Evolutionary conservation across 129 eudicot species (phyloP).

Genomic region (Logfia minima): DNA sequence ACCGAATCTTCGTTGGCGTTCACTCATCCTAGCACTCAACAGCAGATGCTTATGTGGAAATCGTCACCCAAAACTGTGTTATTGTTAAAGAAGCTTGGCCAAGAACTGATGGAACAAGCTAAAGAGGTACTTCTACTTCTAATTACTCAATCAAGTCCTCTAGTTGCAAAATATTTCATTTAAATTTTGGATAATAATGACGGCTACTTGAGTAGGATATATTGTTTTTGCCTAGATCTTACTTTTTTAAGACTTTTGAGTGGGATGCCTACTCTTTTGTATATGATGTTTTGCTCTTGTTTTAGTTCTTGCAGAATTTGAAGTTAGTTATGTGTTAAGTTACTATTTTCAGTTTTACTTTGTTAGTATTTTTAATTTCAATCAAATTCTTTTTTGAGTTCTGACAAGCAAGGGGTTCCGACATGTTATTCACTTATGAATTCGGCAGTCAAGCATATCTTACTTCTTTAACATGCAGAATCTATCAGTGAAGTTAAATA

Average conservation of each 20-base stretch:
- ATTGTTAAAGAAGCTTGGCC: conserved; percentile 86
- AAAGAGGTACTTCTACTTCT: conserved; percentile 64
- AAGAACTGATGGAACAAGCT: conserved; percentile 93
- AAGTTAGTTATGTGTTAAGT: neutral
- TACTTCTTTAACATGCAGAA: neutral
- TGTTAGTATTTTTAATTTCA: neutral
- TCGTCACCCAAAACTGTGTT: conserved; percentile 90
- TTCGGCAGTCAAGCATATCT: neutral
- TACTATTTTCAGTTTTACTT: neutral
- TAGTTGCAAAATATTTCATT: conserved; percentile 2
- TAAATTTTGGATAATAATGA: neutral
- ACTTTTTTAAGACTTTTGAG: neutral
- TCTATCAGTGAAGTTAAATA: conserved; percentile 8
- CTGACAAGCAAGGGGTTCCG: neutral
- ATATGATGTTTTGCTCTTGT: neutral
- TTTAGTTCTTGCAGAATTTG: neutral
- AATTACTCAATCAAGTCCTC: conserved; percentile 3
- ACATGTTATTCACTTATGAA: neutral
- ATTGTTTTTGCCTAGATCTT: neutral
- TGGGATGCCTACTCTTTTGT: neutral
- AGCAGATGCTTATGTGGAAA: conserved; percentile 99
- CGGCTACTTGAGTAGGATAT: neutral
- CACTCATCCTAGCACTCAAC: conserved; percentile 98
- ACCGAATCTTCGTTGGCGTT: conserved; percentile 98
- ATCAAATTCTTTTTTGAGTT: neutral